Evolutionary conservation across 345 rosid species (phyloP).

Genomic region (Sonneratia alba): DNA sequence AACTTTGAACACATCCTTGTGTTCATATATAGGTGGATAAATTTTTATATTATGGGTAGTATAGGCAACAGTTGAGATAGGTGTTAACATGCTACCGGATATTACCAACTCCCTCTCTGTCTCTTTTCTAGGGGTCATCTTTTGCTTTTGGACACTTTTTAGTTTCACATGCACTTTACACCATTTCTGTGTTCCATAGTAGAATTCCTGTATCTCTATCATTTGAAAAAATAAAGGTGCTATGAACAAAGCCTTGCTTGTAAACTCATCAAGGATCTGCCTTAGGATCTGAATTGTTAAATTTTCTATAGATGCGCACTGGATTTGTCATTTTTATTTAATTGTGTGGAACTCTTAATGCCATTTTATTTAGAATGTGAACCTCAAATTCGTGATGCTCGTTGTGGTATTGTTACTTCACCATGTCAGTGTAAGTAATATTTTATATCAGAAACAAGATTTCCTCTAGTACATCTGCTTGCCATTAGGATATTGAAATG

Average conservation of each 20-base stretch:
- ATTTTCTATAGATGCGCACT: not conserved
- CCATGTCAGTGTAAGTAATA: too few species aligned
- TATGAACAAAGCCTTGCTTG: not conserved
- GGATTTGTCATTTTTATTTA: not conserved
- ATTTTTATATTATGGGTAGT: not conserved
- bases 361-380: too few species aligned
- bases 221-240: not conserved
- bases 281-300: not conserved
- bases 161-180: too few species aligned
- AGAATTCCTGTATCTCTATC: not conserved
- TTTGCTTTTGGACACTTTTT: too few species aligned
- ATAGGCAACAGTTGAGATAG: not conserved
- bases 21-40: not conserved
- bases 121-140: too few species aligned
- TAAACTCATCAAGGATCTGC: not conserved
- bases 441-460: not conserved
- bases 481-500: not conserved
- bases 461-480: not conserved
- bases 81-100: not conserved
- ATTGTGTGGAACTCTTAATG: too few species aligned
- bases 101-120: not conserved
- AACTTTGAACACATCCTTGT: not conserved
- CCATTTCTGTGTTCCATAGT: too few species aligned
- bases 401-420: too few species aligned
- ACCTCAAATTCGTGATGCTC: too few species aligned